phyloP scores from a whole-genome alignment of 495 filamentous ascomycete genomes.

The Chaetomidium leptoderma region DNA sequence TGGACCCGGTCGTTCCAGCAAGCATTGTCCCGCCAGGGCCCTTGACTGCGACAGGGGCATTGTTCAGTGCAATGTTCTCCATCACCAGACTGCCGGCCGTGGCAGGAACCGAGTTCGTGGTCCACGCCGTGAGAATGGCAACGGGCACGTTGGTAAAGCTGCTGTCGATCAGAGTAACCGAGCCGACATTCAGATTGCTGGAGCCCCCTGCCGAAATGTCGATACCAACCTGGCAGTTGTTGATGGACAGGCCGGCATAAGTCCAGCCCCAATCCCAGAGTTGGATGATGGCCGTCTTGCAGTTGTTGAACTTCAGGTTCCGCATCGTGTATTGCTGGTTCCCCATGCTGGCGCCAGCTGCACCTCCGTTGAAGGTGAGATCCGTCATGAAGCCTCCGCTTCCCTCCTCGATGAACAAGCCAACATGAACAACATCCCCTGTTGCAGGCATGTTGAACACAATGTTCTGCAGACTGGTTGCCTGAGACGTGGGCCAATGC shows the following conservation, averaged over 20 bases:
- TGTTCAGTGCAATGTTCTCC: constrained; percentile 65
- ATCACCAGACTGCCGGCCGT: constrained; percentile 52
- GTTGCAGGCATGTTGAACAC: constrained; percentile 64
- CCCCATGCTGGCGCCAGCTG: constrained; percentile 58
- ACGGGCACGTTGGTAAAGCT: constrained; percentile 63
- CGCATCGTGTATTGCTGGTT: constrained; percentile 82
- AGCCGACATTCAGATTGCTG: constrained; percentile 50
- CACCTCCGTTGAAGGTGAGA: constrained; percentile 68
- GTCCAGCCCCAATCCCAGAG: constrained; percentile 56
- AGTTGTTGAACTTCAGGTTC: constrained; percentile 62
- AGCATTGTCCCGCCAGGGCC: constrained; percentile 51
- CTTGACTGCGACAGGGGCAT: constrained; percentile 58
- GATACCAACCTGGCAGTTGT: constrained; percentile 69
- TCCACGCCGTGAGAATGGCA: constrained; percentile 65
- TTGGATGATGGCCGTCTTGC: constrained; percentile 53
- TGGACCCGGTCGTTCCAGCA: constrained; percentile 51
- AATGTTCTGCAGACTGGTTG: constrained; percentile 73
- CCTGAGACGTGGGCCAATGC: constrained; percentile 77
- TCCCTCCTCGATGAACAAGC: constrained; percentile 71
- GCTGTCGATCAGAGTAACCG: constrained; percentile 64
- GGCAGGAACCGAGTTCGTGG: constrained; percentile 42
- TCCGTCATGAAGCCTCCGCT: constrained; percentile 62
- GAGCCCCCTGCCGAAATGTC: constrained; percentile 58
- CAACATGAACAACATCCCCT: constrained; percentile 59
- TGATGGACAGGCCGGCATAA: constrained; percentile 55